Evolutionary conservation across 257 asterid genomes (phyloP).

Genomic region (Penstemon eatonii): DNA sequence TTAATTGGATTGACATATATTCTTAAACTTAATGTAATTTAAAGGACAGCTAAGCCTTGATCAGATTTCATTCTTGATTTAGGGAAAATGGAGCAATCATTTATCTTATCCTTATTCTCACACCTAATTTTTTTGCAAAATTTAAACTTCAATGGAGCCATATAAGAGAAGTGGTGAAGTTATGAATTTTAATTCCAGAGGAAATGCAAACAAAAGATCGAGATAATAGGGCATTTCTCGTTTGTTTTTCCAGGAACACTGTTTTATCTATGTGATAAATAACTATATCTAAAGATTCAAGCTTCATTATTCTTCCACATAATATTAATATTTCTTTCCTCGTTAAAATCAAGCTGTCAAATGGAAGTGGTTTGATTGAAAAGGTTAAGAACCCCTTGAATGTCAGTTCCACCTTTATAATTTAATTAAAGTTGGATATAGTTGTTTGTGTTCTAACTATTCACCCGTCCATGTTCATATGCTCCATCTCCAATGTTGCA

Average conservation of each 20-base stretch:
- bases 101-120: background rate
- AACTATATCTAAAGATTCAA: conserved; percentile 7
- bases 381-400: too few species aligned
- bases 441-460: conserved; percentile 25
- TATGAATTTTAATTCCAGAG: conserved; percentile 17
- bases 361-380: too few species aligned
- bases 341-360: background rate
- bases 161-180: conserved; percentile 1
- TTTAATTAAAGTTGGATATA: too few species aligned
- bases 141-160: conserved; percentile 9
- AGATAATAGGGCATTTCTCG: background rate
- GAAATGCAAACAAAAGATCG: background rate
- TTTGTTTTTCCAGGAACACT: background rate
- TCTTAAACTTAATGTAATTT: conserved; percentile 9
- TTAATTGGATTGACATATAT: background rate
- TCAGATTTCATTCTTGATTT: too few species aligned
- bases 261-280: background rate
- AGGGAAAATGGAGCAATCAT: background rate
- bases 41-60: too few species aligned
- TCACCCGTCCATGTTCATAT: conserved; percentile 36
- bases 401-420: too few species aligned
- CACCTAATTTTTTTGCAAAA: background rate
- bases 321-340: background rate
- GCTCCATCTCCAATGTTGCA: conserved; percentile 41
- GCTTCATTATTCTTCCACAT: background rate